These are phyloP conservation scores for Epichloe gansuensis DNA, from an alignment of 2,329 filamentous ascomycete genomes.

Conservation along the genomic window DNA sequence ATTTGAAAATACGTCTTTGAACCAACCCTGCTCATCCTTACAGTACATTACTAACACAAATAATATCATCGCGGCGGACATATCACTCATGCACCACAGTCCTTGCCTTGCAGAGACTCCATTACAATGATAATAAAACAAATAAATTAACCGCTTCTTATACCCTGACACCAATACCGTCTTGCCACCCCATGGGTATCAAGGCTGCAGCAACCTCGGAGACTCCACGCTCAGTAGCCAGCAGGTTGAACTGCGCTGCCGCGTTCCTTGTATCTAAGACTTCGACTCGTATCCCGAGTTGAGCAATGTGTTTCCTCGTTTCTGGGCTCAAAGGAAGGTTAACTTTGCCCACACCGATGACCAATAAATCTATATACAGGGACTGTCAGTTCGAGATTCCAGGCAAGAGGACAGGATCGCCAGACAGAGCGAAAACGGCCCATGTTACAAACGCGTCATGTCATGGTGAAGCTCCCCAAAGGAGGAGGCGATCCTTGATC, in stretches of 20 bases:
- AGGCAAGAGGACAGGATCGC: not conserved
- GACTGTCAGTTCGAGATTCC: not conserved
- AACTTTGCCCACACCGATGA: slow-evolving; percentile 70
- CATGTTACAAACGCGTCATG: not conserved
- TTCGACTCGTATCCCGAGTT: slow-evolving; percentile 74
- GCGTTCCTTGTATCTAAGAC: slow-evolving; percentile 88
- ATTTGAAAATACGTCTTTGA: too few species aligned
- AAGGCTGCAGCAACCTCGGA: slow-evolving; percentile 76
- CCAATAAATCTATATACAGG: slow-evolving; percentile 55
- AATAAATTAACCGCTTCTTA: not conserved
- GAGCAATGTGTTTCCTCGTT: slow-evolving; percentile 58
- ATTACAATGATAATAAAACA: not conserved
- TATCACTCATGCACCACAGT: not conserved
- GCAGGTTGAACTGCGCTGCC: slow-evolving; percentile 82
- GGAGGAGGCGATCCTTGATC: not conserved
- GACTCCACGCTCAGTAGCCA: slow-evolving; percentile 87
- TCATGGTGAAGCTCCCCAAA: not conserved
- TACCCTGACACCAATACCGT: slow-evolving; percentile 33
- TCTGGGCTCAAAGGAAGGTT: slow-evolving; percentile 66
- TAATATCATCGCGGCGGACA: not conserved
- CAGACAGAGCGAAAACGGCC: not conserved
- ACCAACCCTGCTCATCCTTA: too few species aligned
- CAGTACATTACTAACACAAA: too few species aligned
- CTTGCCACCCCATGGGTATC: slow-evolving; percentile 74
- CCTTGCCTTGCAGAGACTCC: not conserved